A percentile compares a stretch with the other conserved stretches of the same genome.
These are phyloP conservation scores for Berberis thunbergii DNA, from an alignment of 164 flowering plant species.

Conservation along the genomic window DNA sequence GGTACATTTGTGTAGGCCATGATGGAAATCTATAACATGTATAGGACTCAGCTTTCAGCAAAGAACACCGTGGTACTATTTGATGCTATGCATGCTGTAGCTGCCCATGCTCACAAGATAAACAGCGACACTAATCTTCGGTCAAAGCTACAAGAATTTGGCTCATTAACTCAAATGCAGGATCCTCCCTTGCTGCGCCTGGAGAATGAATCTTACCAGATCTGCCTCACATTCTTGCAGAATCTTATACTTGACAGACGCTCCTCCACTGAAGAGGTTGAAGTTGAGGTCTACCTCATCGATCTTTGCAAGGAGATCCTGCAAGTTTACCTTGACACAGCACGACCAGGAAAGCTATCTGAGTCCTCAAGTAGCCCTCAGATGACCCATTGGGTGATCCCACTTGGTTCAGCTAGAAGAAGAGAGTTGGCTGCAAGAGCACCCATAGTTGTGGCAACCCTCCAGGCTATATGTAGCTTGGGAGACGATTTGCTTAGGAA, in stretches of 20 bases:
- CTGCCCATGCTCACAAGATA: conserved; percentile 79
- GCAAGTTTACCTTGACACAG: conserved; percentile 54
- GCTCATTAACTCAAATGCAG: conserved; percentile 83
- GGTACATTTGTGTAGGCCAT: conserved; percentile 54
- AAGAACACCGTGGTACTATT: conserved; percentile 53
- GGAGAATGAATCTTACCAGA: conserved; percentile 88
- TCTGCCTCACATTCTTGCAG: conserved; percentile 78
- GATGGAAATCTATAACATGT: conserved; percentile 87
- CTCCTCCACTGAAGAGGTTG: conserved; percentile 34
- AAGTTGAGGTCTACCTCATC: conserved; percentile 56
- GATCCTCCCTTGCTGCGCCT: conserved; percentile 92
- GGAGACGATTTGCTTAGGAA: conserved; percentile 52
- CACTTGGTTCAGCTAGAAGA: conserved; percentile 77
- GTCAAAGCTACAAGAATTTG: conserved; percentile 74
- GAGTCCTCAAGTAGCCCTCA: conserved; percentile 21
- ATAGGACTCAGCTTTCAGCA: conserved; percentile 60
- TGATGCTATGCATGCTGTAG: conserved; percentile 70
- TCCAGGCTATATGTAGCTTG: conserved; percentile 66
- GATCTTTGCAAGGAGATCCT: conserved; percentile 77
- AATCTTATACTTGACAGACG: conserved; percentile 66
- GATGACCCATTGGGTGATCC: conserved; percentile 49
- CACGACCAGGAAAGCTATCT: conserved; percentile 28
- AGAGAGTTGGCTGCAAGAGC: conserved; percentile 90
- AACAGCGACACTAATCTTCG: conserved; percentile 49
- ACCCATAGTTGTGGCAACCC: conserved; percentile 73